A percentile compares a stretch with the other conserved stretches of the same genome.
These are phyloP conservation scores for Cornus controversa DNA, from an alignment of 148 eudicot species.

Conservation along the genomic window DNA sequence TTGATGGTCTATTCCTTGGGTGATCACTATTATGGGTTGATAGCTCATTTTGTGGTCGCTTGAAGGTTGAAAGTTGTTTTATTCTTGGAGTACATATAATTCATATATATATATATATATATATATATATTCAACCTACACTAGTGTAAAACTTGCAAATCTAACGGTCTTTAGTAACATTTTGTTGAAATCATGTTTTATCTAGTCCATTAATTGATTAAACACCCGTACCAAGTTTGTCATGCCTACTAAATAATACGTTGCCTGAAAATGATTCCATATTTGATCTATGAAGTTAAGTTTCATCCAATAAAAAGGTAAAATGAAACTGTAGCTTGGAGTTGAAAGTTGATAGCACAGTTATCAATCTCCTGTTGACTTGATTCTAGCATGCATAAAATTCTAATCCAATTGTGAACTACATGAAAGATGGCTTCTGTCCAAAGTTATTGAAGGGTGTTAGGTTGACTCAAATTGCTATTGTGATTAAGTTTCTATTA, in stretches of 20 bases:
- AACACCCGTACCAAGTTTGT: too few relatives aligned
- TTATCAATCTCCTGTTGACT: not conserved
- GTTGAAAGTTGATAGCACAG: not conserved
- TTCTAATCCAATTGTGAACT: not conserved
- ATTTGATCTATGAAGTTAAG: not conserved
- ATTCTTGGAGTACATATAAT: not conserved
- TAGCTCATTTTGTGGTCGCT: not conserved
- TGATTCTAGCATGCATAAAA: not conserved
- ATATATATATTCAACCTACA: too few relatives aligned
- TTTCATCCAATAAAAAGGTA: not conserved
- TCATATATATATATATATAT: not conserved
- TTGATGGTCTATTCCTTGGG: not conserved
- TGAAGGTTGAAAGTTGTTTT: not conserved
- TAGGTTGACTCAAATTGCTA: too few relatives aligned
- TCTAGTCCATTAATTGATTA: not conserved
- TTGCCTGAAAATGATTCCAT: not conserved
- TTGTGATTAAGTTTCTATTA: too few relatives aligned
- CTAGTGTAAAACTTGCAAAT: not conserved
- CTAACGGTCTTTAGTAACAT: too few relatives aligned
- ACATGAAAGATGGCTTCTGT: not conserved
- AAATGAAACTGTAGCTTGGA: not conserved
- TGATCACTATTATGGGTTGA: not conserved
- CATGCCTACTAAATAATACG: too few relatives aligned
- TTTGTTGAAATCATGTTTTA: not conserved
- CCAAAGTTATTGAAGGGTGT: not conserved